A percentile compares a stretch with the other conserved stretches of the same genome.
phyloP scores from a whole-genome alignment of 73 alveolate species.

The Tetrahymena malaccensis region DNA sequence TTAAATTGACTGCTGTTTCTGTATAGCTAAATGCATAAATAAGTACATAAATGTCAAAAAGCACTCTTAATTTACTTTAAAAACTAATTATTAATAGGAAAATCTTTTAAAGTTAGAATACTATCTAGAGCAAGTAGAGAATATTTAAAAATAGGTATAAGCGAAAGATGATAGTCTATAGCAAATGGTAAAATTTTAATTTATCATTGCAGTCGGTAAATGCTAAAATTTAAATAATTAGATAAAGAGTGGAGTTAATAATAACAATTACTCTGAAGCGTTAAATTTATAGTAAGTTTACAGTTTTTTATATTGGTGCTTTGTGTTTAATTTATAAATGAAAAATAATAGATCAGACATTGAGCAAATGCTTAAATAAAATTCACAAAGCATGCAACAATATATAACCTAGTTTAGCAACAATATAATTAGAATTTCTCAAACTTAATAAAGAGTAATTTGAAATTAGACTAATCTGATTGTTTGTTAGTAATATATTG shows the following conservation, averaged over 20 bases:
- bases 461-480: background rate
- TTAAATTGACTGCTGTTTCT: background rate
- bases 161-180: background rate
- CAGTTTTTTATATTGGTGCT: background rate
- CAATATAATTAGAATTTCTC: background rate
- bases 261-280: background rate
- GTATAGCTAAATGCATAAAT: background rate
- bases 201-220: background rate
- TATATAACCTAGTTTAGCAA: background rate
- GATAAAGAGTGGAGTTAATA: background rate
- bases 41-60: background rate
- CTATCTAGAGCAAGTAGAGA: background rate
- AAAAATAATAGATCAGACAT: background rate
- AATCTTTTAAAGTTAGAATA: background rate
- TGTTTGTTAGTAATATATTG: too few species aligned
- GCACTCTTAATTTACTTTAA: background rate
- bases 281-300: background rate
- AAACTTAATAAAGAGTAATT: background rate
- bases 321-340: background rate
- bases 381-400: background rate
- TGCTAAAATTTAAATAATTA: background rate
- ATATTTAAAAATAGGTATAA: background rate
- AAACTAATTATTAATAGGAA: background rate
- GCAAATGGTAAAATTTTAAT: background rate
- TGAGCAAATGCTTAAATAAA: background rate